Base-by-base conservation (phyloP, 2,329 filamentous ascomycete genomes). In the Aspergillus sergii region DNA sequence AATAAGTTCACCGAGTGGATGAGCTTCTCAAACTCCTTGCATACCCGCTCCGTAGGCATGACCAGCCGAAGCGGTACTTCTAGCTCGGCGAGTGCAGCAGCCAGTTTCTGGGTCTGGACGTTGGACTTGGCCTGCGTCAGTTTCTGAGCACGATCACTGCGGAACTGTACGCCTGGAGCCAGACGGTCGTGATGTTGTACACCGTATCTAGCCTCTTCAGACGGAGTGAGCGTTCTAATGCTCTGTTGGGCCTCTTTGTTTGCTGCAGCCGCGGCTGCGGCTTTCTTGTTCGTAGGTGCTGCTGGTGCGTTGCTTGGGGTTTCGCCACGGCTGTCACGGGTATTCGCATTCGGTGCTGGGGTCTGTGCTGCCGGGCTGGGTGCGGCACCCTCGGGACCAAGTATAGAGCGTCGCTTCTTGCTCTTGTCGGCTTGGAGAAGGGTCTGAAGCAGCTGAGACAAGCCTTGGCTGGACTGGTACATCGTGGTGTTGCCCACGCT, bases 111-210 rank as follows among this genome's bases (percentile, higher is more conserved):
- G 0, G 81, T 80, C 65, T 83, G 82, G 2, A 82, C 79, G 64
- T 83, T 82, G 34, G 80, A 82, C 69, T 83, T 83, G 36, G 82
- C 82, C 65, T 82, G 81, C 4, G 80, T 81, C 58, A 83, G 76
- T 64, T 82, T 81, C 61, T 81, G 79, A 55, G 81, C 80, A 64
- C 80, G 81, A 66, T 83, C 82, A 67, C 93, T 93, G 14, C 94
- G 91, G 84, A 98, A 98, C 16, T 92, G 90, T 41, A 97, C 92
- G 8, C 95, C 94, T 10, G 90, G 91, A 1, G 90, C 89, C 45
- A 97, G 85, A 32, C 94, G 91, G 61, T 98, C 94, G 68, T 94
- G 91, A 69, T 92, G 88, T 9, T 90, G 87, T 11, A 99, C 91
- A 66, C 94, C 95, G 73, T 94, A 98, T 39, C 90, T 85, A 66